Percentiles rank a stretch among this genome's conserved stretches.
Conservation (phyloP, 163 green algal genomes). For the Chloroidium sp. region DNA sequence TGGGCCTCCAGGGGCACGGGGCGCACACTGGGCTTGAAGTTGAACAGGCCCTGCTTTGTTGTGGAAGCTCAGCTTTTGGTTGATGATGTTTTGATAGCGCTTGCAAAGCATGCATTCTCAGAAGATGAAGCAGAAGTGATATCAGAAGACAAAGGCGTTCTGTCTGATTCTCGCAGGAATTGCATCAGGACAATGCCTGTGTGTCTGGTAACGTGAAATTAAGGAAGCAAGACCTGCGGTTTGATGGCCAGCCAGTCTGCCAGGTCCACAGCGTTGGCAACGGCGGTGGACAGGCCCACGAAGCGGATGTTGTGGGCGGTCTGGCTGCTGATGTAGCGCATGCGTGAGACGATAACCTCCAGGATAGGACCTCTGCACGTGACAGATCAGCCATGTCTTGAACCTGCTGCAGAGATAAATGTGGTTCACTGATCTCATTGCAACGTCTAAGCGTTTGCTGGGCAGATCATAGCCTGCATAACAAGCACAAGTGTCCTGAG, state of each 20-base stretch:
- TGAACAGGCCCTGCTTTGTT: constrained; percentile 74
- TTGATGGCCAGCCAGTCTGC: constrained; percentile 73
- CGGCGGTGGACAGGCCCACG: constrained; percentile 88
- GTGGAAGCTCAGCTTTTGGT: not conserved
- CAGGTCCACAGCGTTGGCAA: constrained; percentile 88
- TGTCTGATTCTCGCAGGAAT: too few species aligned
- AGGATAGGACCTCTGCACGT: constrained; percentile 73
- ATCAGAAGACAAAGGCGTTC: too few species aligned
- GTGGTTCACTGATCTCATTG: not conserved
- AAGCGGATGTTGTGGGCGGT: constrained; percentile 64
- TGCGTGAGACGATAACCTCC: constrained; percentile 84
- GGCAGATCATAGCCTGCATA: too few species aligned
- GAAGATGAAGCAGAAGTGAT: too few species aligned
- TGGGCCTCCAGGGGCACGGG: constrained; percentile 85
- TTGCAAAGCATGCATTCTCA: not conserved
- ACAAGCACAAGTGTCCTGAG: too few species aligned
- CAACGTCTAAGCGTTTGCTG: too few species aligned
- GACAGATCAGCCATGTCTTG: not conserved
- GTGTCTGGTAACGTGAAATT: too few species aligned
- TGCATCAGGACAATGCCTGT: too few species aligned
- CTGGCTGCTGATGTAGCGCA: constrained; percentile 65
- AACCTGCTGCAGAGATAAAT: not conserved
- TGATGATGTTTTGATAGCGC: not conserved
- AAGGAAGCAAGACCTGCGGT: not conserved
- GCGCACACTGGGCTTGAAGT: constrained; percentile 91